Evolutionary conservation across 257 asterid genomes (phyloP).

Genomic region (Oldenlandia corymbosa): DNA sequence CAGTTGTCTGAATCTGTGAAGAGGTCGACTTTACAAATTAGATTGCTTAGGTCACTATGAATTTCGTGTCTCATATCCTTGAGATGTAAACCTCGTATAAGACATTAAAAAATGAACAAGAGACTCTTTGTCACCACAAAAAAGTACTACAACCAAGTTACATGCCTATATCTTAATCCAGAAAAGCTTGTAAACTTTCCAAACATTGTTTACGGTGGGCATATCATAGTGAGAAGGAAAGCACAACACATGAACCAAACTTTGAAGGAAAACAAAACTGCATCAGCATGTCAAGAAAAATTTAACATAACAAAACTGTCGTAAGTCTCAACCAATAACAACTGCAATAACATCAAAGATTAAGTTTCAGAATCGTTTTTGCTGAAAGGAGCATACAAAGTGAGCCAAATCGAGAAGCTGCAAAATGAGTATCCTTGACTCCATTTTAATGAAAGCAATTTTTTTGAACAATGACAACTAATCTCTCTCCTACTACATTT

Average conservation of each 20-base stretch:
- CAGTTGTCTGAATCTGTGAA: slow-evolving; percentile 78
- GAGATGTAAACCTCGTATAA: background rate
- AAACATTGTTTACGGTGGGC: background rate
- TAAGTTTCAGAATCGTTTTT: too few species aligned
- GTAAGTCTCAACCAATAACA: too few species aligned
- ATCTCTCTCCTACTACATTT: too few species aligned
- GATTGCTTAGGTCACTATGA: background rate
- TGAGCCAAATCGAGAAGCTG: too few species aligned
- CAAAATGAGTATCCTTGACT: too few species aligned
- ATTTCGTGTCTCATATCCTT: background rate
- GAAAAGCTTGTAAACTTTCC: background rate
- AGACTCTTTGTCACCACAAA: background rate
- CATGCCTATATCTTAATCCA: too few species aligned
- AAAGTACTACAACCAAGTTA: background rate
- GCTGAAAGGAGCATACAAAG: too few species aligned
- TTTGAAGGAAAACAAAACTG: background rate
- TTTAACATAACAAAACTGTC: too few species aligned
- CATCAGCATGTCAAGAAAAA: background rate
- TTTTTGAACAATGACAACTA: too few species aligned
- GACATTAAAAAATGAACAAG: background rate
- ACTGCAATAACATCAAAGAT: too few species aligned
- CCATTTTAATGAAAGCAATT: too few species aligned
- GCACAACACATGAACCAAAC: background rate
- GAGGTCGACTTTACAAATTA: background rate
- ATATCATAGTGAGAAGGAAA: background rate